These are phyloP conservation scores for Candida odintsovae DNA, from an alignment of 805 yeast species.

Conservation along the genomic window DNA sequence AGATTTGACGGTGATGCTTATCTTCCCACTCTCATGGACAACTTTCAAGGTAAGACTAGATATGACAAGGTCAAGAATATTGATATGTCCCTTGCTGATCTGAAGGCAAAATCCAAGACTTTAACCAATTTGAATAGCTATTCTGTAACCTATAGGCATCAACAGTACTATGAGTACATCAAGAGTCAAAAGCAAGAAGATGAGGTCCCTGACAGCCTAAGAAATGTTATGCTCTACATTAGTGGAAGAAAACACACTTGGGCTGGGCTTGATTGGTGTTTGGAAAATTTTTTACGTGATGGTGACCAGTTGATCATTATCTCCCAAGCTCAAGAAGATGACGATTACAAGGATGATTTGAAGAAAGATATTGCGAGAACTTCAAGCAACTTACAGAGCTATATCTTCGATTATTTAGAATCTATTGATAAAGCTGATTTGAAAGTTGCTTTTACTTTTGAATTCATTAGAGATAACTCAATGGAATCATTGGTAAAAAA, in stretches of 20 bases:
- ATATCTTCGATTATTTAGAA: slow-evolving; percentile 12
- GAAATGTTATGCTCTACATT: slow-evolving; percentile 19
- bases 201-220: slow-evolving; percentile 13
- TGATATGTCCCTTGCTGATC: slow-evolving; percentile 15
- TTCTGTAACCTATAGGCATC: slow-evolving; percentile 16
- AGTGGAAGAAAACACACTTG: slow-evolving; percentile 57
- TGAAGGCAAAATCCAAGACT: slow-evolving; percentile 7
- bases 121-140: slow-evolving; percentile 5
- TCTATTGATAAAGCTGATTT: slow-evolving; percentile 8
- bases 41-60: slow-evolving; percentile 1
- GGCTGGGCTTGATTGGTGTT: slow-evolving; percentile 20
- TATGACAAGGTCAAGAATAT: slow-evolving; percentile 13
- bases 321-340: slow-evolving; percentile 17
- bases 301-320: slow-evolving; percentile 22
- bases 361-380: slow-evolving; percentile 12
- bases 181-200: slow-evolving; percentile 1
- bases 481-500: slow-evolving; percentile 12
- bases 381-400: slow-evolving; percentile 10
- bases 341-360: slow-evolving; percentile 10
- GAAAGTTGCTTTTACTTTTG: slow-evolving; percentile 18
- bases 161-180: slow-evolving; percentile 11
- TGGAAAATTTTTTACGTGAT: slow-evolving; percentile 15
- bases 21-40: slow-evolving; percentile 10
- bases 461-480: slow-evolving; percentile 17
- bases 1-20: slow-evolving; percentile 23